These are phyloP conservation scores for Extremus antarcticus DNA, from an alignment of 495 filamentous ascomycete species.

Conservation along the genomic window DNA sequence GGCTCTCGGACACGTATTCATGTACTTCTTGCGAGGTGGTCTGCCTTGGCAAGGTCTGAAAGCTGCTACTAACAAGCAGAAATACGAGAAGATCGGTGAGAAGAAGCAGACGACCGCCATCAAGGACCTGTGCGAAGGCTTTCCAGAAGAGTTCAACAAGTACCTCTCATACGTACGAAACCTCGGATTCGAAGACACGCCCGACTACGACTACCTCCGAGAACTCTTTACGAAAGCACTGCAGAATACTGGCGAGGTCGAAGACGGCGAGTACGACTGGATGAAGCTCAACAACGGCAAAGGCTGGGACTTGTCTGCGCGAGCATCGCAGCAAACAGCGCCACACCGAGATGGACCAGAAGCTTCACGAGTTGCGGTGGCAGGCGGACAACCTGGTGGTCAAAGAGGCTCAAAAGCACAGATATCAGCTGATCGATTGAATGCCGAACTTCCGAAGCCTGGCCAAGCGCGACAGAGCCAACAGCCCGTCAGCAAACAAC, in stretches of 20 bases:
- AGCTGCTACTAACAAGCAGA: constrained; percentile 99
- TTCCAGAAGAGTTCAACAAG: constrained; percentile 94
- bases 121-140: constrained; percentile 93
- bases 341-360: constrained; percentile 40
- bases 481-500: constrained; percentile 64
- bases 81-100: constrained; percentile 99
- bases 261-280: constrained; percentile 99
- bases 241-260: constrained; percentile 85
- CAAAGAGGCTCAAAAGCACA: constrained; percentile 46
- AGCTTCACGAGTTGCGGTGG: constrained; percentile 46
- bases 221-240: constrained; percentile 95
- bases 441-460: constrained; percentile 52
- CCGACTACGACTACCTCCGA: constrained; percentile 95
- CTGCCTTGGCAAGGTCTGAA: constrained; percentile 98
- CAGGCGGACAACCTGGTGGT: neutral
- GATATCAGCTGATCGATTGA: constrained; percentile 76
- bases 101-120: constrained; percentile 98
- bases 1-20: constrained; percentile 94
- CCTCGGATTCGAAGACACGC: constrained; percentile 95
- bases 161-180: constrained; percentile 96
- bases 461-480: constrained; percentile 45
- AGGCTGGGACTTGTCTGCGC: constrained; percentile 57
- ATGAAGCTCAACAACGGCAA: constrained; percentile 97
- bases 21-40: constrained; percentile 96
- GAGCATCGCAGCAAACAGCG: constrained; percentile 51